Conservation (phyloP, 352 stramenopile species). For the Globisporangium cederbergense region DNA sequence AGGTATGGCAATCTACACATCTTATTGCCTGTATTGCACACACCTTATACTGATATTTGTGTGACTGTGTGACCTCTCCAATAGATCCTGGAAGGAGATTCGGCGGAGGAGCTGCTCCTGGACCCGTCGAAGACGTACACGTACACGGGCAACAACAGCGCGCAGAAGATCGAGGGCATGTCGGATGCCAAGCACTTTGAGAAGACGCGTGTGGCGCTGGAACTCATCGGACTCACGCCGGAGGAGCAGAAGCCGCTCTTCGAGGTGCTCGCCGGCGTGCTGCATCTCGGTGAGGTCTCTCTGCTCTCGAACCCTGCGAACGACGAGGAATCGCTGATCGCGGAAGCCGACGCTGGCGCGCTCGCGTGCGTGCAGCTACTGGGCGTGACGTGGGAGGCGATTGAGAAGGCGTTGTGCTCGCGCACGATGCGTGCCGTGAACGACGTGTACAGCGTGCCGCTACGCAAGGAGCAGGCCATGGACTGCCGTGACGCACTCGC, state of each 20-base stretch:
- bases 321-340: constrained; percentile 76
- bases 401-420: constrained; percentile 92
- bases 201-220: constrained; percentile 66
- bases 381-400: constrained; percentile 82
- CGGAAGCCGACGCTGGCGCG: constrained; percentile 36
- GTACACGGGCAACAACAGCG: constrained; percentile 69
- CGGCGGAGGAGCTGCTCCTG: constrained; percentile 46
- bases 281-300: constrained; percentile 94
- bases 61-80: background rate
- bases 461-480: constrained; percentile 61
- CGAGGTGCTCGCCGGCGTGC: constrained; percentile 87
- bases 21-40: background rate
- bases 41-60: background rate
- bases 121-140: constrained; percentile 49
- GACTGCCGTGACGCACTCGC: constrained; percentile 89
- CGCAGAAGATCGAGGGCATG: constrained; percentile 64
- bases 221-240: constrained; percentile 77
- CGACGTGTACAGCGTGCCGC: constrained; percentile 43
- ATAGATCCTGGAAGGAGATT: constrained; percentile 49
- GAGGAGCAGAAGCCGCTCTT: constrained; percentile 92
- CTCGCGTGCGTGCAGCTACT: constrained; percentile 78
- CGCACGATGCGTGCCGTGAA: constrained; percentile 81
- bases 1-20: constrained; percentile 22
- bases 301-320: constrained; percentile 71
- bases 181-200: constrained; percentile 81